Evolutionary conservation across 2,329 filamentous ascomycete genomes (phyloP).

Genomic region (Cercospora nicotianae): DNA sequence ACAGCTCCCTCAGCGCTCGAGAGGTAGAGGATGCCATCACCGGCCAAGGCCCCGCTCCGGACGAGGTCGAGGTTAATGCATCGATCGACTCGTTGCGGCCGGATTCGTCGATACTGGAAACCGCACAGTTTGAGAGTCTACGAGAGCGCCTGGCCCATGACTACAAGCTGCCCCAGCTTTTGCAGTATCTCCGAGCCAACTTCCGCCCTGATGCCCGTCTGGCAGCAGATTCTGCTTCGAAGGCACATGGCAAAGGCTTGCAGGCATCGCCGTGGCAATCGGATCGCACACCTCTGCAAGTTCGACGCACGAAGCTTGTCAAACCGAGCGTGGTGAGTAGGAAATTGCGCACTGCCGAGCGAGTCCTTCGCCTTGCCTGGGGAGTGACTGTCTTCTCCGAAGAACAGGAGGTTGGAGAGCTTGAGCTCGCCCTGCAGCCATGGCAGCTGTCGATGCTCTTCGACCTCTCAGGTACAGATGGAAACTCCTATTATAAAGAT

Average conservation of each 20-base stretch:
- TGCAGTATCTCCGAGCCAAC: constrained; percentile 23
- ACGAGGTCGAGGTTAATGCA: constrained; percentile 31
- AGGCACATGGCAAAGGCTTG: neutral
- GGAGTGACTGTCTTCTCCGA: constrained; percentile 28
- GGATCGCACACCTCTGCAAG: constrained; percentile 28
- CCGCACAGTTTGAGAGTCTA: constrained; percentile 26
- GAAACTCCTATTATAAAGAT: constrained; percentile 21
- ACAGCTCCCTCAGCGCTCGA: constrained; percentile 23
- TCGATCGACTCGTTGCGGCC: constrained; percentile 35
- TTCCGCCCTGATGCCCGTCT: neutral
- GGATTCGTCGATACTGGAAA: constrained; percentile 25
- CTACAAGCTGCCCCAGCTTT: constrained; percentile 33
- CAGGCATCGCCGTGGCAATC: constrained; percentile 27
- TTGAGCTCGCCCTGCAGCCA: constrained; percentile 31
- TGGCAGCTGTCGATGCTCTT: constrained; percentile 36
- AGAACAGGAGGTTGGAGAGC: constrained; percentile 32
- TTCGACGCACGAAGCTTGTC: constrained; percentile 20
- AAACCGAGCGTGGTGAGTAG: constrained; percentile 15
- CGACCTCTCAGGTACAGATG: constrained; percentile 20
- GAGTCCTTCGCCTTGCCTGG: constrained; percentile 36
- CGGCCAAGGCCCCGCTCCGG: constrained; percentile 19
- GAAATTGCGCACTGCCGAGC: constrained; percentile 24
- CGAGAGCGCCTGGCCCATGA: constrained; percentile 24
- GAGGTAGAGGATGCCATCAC: constrained; percentile 29
- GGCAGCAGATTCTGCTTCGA: neutral